Evolutionary conservation across 2,329 filamentous ascomycete species (phyloP), one percentile per base, ranked within the genome.

Genomic region (Colletotrichum chrysophilum): DNA sequence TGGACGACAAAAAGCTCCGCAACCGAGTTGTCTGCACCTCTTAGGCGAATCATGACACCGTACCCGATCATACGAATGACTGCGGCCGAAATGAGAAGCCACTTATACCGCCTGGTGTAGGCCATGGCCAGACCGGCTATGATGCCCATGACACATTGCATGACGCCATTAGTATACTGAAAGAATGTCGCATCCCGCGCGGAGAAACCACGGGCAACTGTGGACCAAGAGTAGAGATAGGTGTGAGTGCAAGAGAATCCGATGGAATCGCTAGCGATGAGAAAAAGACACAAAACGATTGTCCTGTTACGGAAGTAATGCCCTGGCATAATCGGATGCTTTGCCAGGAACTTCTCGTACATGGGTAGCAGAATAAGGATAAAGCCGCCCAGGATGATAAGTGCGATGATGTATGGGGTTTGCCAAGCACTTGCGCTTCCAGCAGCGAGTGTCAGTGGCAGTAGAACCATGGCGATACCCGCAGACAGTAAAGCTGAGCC

Each of bases 361-460:
- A 86, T 76, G 1, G 83, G 85, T 70, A 89, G 86, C 14, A 83
- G 75, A 16, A 88, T 76, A 1, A 93, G 82, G 70, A 89, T 87
- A 9, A 89, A 78, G 12, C 86, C 83, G 1, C 91, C 91, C n/a
- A 92, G 75, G 1, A 89, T 85, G 48, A 84, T 83, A 86, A 89
- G 87, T 21, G 83, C 79, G 60, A 89, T 84, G 75, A 89, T 88
- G 72, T 84, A 83, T 60, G 79, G 80, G 10, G 85, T 86, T 56
- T 81, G 80, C 87, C 87, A 89, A 9, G 75, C 85, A 78, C 58
- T 84, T 82, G 26, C 85, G 83, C 66, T 83, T 83, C 30, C 58
- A 16, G 85, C 82, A 16, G 86, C 86, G 21, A 93, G 82, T 9
- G 87, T 91, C 79, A 93, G 87, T 2, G 91, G 91, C 3, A 93